These are phyloP conservation scores for Alopecurus myosuroides DNA, from an alignment of 176 grass and related monocot species.

Conservation along the genomic window DNA sequence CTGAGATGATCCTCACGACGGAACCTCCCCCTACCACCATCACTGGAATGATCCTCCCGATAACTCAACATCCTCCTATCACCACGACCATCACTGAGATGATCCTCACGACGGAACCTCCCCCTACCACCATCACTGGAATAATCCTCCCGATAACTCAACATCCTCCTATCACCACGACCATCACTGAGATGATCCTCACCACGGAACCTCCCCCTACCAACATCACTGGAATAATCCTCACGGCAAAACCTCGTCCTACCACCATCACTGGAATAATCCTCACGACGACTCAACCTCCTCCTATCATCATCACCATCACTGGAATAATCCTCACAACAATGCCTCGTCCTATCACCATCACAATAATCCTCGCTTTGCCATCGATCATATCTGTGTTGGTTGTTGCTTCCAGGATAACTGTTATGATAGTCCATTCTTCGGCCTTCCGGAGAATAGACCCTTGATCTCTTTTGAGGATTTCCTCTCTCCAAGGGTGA, in stretches of 20 bases:
- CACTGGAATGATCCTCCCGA: too few species aligned
- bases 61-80: too few species aligned
- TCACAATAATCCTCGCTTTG: not conserved
- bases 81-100: too few species aligned
- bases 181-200: not conserved
- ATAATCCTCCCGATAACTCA: not conserved
- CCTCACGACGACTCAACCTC: not conserved
- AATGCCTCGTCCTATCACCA: not conserved
- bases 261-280: not conserved
- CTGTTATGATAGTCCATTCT: not conserved
- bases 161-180: not conserved
- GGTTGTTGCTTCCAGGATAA: not conserved
- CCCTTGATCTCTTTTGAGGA: constrained; percentile 5
- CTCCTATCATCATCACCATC: not conserved
- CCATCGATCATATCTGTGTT: not conserved
- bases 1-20: too few species aligned
- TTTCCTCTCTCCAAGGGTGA: not conserved
- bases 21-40: too few species aligned
- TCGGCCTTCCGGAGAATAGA: not conserved
- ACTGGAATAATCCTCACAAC: not conserved
- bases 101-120: too few species aligned
- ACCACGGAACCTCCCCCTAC: not conserved
- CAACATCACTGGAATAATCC: not conserved
- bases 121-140: not conserved
- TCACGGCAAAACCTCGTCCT: not conserved